Base-by-base conservation (phyloP, 1,284 basidiomycete species). In the Microbotryum saponariae region DNA sequence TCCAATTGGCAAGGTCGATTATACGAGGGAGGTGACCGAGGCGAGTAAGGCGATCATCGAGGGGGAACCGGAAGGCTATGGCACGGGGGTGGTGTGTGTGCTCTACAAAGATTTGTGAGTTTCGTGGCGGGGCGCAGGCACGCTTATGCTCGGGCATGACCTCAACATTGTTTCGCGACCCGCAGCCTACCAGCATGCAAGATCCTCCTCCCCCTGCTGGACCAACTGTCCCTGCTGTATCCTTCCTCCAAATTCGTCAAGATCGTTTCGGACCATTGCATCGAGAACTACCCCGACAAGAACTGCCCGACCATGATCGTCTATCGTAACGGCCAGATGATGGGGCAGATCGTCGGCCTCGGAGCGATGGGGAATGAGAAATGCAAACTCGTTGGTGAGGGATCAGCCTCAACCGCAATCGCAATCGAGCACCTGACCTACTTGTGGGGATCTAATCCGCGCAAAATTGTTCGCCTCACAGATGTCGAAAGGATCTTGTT, bases 181-280 rank as follows among this genome's bases (percentile, higher is more conserved):
- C 56, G 42, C 70, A 93, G 91, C 8, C 81, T 92, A 53, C 83
- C 85, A 21, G 81, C 85, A 54, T 93, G 89, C 61, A 85, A 91
- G 62, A 83, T 86, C 52, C 78, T 92, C 10, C 83, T 83, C 52
- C 79, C 81, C 42, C 87, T 92, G 59, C 77, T 98, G 42, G 80
- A 81, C 20, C 81, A 80, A 1, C 79, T 97, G 3, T 91, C 94
- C 0, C 79, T 80, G 31, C 84, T 85, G 58, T 87, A 97, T 75
- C 89, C 92, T 3, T 84, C 86, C 29, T 90, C 92, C 10, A 97
- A 97, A 76, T 97, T 98, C 72, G 88, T 97, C 64, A 91, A 89
- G 45, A 97, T 98, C 70, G 85, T 94, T 2, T 92, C 92, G 33
- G 85, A 90, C 77, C 90, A 94, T 76, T 97, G 94, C 78, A 97